Evolutionary conservation across 306 rosid species (phyloP), one percentile per base, ranked within the genome.

Genomic region (Arachis hypogaea): DNA sequence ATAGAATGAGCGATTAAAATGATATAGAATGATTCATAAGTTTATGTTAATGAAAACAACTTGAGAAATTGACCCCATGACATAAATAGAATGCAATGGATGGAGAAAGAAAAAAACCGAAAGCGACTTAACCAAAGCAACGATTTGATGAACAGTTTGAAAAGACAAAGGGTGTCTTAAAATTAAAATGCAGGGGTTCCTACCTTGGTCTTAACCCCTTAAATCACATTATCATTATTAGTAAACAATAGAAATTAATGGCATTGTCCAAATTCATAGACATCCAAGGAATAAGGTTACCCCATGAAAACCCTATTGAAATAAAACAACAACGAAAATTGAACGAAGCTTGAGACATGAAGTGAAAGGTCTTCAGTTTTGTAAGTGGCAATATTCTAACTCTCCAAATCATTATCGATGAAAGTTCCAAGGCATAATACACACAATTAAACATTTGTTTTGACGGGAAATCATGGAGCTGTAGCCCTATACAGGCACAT

Each of bases 291-390:
- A 66, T 59, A 12, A 43, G 22, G 46, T 14, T 51, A 56, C 51
- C 78, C 76, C 63, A 66, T 76, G n/a, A 33, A 76, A 73, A 59
- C 51, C 58, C 60, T 40, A 80, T 67, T 58, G 44, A 42, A 30
- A 66, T 41, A 74, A 74, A 74, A 18, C 60, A 77, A 58, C 44
- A 73, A 57, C 69, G 66, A 22, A 22, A 22, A 22, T 22, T 22
- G 28, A 22, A 22, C 1, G 28, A 22, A 22, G 28, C 28, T 22
- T 22, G 16, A 75, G 71, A 88, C 73, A 79, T 28, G 81, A 80
- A 58, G 49, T 63, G 79, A 81, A 71, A 70, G 36, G 42, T 61
- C 22, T 52, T 14, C 45, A 45, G 43, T 46, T 36, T 52, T 63
- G 82, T 45, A 8, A 18, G 43, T 4, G 44, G 58, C 28, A 33